Conservation (phyloP, 805 yeast genomes). For the Zygosaccharomyces siamensis region DNA sequence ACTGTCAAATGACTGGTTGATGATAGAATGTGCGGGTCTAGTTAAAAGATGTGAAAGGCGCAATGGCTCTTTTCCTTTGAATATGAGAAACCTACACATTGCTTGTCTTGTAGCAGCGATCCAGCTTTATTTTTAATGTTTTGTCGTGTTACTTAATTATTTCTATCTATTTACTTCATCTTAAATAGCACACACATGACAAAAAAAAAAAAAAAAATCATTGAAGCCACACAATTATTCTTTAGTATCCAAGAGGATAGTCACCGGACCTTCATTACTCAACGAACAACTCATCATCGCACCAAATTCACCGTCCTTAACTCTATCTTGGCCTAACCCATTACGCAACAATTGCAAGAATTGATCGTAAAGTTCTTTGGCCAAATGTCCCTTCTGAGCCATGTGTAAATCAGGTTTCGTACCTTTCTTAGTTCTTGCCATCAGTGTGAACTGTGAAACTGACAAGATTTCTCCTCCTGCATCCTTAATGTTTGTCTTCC, state of each 20-base stretch:
- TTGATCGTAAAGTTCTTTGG: conserved; percentile 41
- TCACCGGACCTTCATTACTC: conserved; percentile 91
- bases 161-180: not conserved
- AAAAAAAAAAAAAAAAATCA: not conserved
- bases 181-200: not conserved
- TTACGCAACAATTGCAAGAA: conserved; percentile 46
- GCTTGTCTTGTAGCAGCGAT: not conserved
- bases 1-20: conserved; percentile 91
- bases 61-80: conserved; percentile 86
- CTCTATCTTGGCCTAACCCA: conserved; percentile 58
- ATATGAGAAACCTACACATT: conserved; percentile 92
- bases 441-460: conserved; percentile 88
- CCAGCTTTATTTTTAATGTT: not conserved
- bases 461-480: conserved; percentile 69
- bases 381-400: conserved; percentile 77
- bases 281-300: conserved; percentile 95
- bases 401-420: conserved; percentile 91
- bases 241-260: conserved; percentile 73
- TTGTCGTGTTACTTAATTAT: not conserved
- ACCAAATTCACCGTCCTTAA: conserved; percentile 87
- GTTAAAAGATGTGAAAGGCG: conserved; percentile 81
- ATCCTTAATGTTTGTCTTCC: conserved; percentile 71
- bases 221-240: conserved; percentile 26
- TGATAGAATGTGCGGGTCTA: conserved; percentile 94
- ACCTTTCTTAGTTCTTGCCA: conserved; percentile 83